Conservation (phyloP, 2,329 filamentous ascomycete species). For the Talaromyces sp. region DNA sequence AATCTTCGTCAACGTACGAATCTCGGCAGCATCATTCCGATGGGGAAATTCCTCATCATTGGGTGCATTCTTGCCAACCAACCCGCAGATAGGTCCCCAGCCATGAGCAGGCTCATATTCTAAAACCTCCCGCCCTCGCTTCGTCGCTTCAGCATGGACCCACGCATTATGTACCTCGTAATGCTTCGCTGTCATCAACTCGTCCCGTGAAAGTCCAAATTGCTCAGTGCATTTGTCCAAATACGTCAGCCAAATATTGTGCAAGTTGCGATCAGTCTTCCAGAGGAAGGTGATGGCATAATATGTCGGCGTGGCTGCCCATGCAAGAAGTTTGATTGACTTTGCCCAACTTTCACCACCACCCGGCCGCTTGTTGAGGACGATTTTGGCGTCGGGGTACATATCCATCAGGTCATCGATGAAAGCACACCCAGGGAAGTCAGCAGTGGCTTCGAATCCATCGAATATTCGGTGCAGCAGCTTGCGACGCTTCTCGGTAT, state of each 20-base stretch:
- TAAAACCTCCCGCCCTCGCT: constrained; percentile 9
- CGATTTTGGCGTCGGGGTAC: constrained; percentile 9
- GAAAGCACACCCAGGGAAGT: constrained; percentile 13
- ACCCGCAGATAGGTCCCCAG: constrained; percentile 9
- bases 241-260: background rate
- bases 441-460: constrained; percentile 7
- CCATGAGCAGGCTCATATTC: constrained; percentile 12
- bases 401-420: constrained; percentile 12
- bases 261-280: constrained; percentile 12
- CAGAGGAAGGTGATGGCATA: constrained; percentile 6
- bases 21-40: constrained; percentile 10
- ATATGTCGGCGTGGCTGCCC: background rate
- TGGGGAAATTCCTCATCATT: constrained; percentile 8
- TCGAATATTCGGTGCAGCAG: constrained; percentile 6
- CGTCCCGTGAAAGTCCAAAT: background rate
- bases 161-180: constrained; percentile 14
- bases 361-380: constrained; percentile 7
- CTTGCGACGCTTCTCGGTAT: constrained; percentile 7
- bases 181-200: constrained; percentile 9
- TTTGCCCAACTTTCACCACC: constrained; percentile 2
- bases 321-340: constrained; percentile 7
- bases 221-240: background rate
- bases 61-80: constrained; percentile 5
- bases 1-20: constrained; percentile 4
- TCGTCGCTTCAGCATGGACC: constrained; percentile 7